Conservation (phyloP, 306 rosid species). For the Sindora glabra region DNA sequence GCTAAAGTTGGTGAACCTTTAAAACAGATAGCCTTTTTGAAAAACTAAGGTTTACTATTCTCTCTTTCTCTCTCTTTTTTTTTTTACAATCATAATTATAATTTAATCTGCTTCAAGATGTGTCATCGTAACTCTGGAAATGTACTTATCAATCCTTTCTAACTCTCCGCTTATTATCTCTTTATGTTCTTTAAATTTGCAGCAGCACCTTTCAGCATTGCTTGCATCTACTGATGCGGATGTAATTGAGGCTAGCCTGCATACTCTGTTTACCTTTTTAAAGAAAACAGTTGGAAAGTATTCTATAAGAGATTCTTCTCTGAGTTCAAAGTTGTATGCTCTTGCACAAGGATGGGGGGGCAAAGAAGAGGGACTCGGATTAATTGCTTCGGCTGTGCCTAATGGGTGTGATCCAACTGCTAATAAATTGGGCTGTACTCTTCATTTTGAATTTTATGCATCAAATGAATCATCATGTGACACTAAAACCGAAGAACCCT, state of each 20-base stretch:
- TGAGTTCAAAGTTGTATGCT: constrained; percentile 77
- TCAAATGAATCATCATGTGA: constrained; percentile 46
- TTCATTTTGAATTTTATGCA: constrained; percentile 94
- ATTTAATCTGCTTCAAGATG: not conserved
- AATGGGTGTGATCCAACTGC: constrained; percentile 56
- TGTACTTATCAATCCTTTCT: not conserved
- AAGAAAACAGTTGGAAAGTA: constrained; percentile 89
- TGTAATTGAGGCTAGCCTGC: constrained; percentile 89
- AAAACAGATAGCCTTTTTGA: not conserved
- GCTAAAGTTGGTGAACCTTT: not conserved
- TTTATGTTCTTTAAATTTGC: constrained; percentile 37
- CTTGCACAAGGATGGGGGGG: constrained; percentile 99
- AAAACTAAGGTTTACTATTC: not conserved
- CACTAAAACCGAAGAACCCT: constrained; percentile 24
- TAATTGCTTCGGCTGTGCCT: constrained; percentile 68
- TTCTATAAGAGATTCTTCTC: constrained; percentile 67
- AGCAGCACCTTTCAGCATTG: constrained; percentile 95
- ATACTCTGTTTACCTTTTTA: constrained; percentile 81
- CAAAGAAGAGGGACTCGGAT: constrained; percentile 98
- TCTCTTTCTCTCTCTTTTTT: not conserved
- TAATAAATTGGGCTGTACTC: constrained; percentile 77
- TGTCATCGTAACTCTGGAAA: not conserved
- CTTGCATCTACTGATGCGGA: constrained; percentile 96
- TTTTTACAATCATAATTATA: not conserved
- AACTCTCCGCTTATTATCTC: constrained; percentile 8